A percentile compares a stretch with the other conserved stretches of the same genome.
These are phyloP conservation scores for Trichoderma afroharzianum DNA, from an alignment of 2,329 filamentous ascomycete species.

Conservation along the genomic window DNA sequence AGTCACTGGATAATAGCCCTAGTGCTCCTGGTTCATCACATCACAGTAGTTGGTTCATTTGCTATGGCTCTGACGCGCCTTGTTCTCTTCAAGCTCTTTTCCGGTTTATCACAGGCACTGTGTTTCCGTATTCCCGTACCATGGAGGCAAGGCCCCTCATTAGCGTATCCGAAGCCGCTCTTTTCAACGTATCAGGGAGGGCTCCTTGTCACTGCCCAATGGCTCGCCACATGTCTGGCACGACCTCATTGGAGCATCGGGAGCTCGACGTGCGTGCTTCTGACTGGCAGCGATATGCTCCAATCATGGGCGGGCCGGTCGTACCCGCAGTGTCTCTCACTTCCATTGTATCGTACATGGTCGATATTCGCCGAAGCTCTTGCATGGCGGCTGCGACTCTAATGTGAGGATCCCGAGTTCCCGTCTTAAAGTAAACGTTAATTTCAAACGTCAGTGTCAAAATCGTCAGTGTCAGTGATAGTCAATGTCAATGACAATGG, in stretches of 20 bases:
- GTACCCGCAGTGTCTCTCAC: neutral
- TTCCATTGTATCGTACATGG: neutral
- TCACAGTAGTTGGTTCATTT: neutral
- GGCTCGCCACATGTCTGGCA: conserved; percentile 2
- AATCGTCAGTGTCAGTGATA: neutral
- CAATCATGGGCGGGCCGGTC: neutral
- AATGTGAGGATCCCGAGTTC: neutral
- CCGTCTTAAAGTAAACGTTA: neutral
- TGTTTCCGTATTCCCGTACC: neutral
- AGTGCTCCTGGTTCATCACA: neutral
- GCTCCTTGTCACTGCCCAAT: neutral
- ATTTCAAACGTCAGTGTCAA: neutral
- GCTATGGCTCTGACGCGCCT: neutral
- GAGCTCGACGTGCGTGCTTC: neutral
- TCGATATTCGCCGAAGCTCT: conserved; percentile 1
- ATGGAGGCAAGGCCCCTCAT: neutral
- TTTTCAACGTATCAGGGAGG: conserved; percentile 1
- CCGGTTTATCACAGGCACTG: neutral
- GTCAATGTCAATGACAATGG: neutral
- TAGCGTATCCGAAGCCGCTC: neutral
- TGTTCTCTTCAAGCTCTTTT: neutral
- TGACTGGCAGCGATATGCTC: conserved; percentile 8
- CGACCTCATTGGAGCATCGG: conserved; percentile 6
- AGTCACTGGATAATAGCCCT: neutral
- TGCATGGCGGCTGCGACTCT: conserved; percentile 9